Base-by-base conservation (phyloP, 2,329 filamentous ascomycete species). In the Sporothrix brasiliensis region DNA sequence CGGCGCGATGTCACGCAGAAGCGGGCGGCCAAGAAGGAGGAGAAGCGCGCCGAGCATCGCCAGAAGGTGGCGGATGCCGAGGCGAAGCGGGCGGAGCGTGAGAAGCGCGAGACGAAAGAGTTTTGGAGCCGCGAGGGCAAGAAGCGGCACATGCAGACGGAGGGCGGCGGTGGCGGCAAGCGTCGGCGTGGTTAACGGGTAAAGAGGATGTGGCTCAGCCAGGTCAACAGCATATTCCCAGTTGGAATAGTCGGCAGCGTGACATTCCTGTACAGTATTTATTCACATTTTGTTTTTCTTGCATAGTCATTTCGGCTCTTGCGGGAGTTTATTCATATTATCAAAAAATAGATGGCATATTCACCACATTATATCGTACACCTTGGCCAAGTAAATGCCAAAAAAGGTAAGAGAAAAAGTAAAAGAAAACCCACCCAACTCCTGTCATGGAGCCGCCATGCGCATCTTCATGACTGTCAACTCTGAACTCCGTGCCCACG, bases 71-170 rank as follows among this genome's bases (percentile, higher is more conserved):
- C 88, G 9, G 92, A 92, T 77, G 89, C 89, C 77, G 85, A 89
- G 77, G 93, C 97, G 86, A 96, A 93, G 88, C 92, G 92, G 82
- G 87, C 87, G 71, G 92, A 90, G 72, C 85, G 94, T 68, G 94
- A 98, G 83, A 96, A 94, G 88, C 88, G 89, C 76, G 94, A 99
- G 83, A 91, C 89, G 78, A 91, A 97, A 79, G 94, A 97, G 76
- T 99, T 89, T 78, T 99, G 95, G 95, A 85, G 89, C 76, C 89
- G 89, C 76, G 96, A 99, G 81, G 95, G 95, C 11, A 92, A 91
- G 83, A 88, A 88, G 82, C 80, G 87, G 73, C 82, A 80, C 69
- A 82, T 83, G 19, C 80, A 81, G 6, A 80, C 79, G 1, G 67
- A 53, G 2, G 75, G 74, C 0, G 80, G 77, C 9, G 81, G 77